Conservation (phyloP, 768 basidiomycete genomes). For the Amanita pseudoporphyria region DNA sequence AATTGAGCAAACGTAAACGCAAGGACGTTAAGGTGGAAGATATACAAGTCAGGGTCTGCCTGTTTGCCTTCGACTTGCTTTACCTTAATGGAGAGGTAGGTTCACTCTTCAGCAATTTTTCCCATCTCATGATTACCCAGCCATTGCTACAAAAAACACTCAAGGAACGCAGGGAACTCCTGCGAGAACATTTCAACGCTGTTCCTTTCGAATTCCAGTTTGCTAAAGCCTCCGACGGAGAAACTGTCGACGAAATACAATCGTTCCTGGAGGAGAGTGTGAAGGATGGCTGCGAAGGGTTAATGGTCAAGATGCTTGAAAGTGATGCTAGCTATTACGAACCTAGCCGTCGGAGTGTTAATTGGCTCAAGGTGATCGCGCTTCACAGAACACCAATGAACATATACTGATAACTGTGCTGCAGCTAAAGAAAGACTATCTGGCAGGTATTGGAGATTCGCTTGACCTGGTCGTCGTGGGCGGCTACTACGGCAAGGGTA, state of each 20-base stretch:
- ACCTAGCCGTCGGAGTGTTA: slow-evolving; percentile 89
- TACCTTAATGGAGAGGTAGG: slow-evolving; percentile 93
- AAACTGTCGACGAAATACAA: slow-evolving; percentile 91
- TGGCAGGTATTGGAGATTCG: slow-evolving; percentile 94
- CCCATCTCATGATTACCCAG: slow-evolving; percentile 28
- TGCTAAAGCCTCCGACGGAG: slow-evolving; percentile 83
- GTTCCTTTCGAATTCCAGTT: slow-evolving; percentile 90
- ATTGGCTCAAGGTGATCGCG: slow-evolving; percentile 85
- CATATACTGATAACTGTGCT: slow-evolving; percentile 3
- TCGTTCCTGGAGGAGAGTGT: slow-evolving; percentile 92
- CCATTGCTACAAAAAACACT: slow-evolving; percentile 74
- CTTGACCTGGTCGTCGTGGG: slow-evolving; percentile 97
- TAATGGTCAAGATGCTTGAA: slow-evolving; percentile 99
- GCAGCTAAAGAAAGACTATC: slow-evolving; percentile 97
- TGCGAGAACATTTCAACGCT: slow-evolving; percentile 69
- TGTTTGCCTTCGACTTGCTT: slow-evolving; percentile 95
- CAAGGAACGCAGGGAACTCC: slow-evolving; percentile 62
- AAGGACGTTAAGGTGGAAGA: slow-evolving; percentile 98
- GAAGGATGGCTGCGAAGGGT: slow-evolving; percentile 96
- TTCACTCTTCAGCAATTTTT: background rate
- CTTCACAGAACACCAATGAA: background rate
- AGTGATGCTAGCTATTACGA: slow-evolving; percentile 90
- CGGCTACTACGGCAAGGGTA: slow-evolving; percentile 95
- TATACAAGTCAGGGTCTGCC: slow-evolving; percentile 91
- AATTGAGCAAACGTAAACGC: slow-evolving; percentile 86